Conservation (phyloP, 2,329 filamentous ascomycete genomes). For the Dactylellina cionopaga region DNA sequence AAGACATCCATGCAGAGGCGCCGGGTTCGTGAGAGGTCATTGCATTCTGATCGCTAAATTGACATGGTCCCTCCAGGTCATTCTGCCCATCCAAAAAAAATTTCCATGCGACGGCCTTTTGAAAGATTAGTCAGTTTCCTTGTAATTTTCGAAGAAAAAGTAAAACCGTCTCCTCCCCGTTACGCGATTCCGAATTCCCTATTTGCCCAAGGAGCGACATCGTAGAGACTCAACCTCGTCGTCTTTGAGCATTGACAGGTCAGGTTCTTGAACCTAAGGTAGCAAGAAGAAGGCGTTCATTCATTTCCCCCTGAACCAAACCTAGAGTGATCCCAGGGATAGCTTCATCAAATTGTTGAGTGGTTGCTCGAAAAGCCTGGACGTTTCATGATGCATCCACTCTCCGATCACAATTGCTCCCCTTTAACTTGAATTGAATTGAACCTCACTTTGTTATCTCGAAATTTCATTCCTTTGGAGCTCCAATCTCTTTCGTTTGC, state of each 20-base stretch:
- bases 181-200: neutral
- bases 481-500: neutral
- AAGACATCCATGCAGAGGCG: slow-evolving; percentile 13
- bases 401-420: slow-evolving; percentile 28
- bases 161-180: neutral
- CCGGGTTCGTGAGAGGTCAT: slow-evolving; percentile 37
- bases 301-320: slow-evolving; percentile 47
- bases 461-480: slow-evolving; percentile 23
- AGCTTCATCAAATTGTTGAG: slow-evolving; percentile 38
- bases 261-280: too few species aligned
- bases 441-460: slow-evolving; percentile 39
- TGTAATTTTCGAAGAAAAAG: neutral
- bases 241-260: too few species aligned
- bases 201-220: too few species aligned
- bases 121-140: slow-evolving; percentile 37
- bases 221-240: too few species aligned
- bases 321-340: slow-evolving; percentile 33
- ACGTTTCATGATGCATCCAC: slow-evolving; percentile 47
- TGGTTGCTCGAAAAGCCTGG: slow-evolving; percentile 30
- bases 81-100: slow-evolving; percentile 30
- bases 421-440: slow-evolving; percentile 20
- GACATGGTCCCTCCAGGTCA: slow-evolving; percentile 35
- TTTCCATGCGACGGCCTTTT: slow-evolving; percentile 46
- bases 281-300: too few species aligned
- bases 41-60: slow-evolving; percentile 43